Percentiles rank a stretch among this genome's conserved stretches.
phyloP scores from a whole-genome alignment of 495 filamentous ascomycete genomes.

The Rostrohypoxylon terebratum region DNA sequence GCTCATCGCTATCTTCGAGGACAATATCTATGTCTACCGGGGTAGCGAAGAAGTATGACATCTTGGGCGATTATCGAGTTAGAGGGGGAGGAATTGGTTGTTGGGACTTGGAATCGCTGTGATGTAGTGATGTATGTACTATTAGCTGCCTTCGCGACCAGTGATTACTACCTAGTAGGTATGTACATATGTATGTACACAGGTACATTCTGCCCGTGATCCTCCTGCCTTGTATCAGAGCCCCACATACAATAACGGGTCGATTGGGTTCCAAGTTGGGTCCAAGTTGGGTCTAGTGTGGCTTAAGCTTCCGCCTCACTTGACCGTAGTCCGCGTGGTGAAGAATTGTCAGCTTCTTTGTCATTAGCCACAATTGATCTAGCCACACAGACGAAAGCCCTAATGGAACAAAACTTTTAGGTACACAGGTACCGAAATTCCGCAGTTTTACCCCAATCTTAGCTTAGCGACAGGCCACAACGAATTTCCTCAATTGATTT shows the following conservation, averaged over 20 bases:
- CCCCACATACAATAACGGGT: conserved; percentile 34
- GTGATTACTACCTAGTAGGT: no score
- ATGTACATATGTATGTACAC: no score
- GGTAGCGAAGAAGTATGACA: conserved; percentile 99
- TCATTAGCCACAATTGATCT: neutral
- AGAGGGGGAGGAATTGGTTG: conserved; percentile 9
- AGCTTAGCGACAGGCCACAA: conserved; percentile 51
- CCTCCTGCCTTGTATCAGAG: conserved; percentile 28
- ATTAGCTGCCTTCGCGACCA: conserved; percentile 11
- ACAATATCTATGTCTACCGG: conserved; percentile 99
- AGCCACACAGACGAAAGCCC: conserved; percentile 17
- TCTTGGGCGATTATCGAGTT: conserved; percentile 57
- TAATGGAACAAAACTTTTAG: conserved; percentile 24
- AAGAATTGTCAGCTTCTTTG: neutral
- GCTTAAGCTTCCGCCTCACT: conserved; percentile 39
- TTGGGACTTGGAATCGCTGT: conserved; percentile 10
- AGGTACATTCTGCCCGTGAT: neutral
- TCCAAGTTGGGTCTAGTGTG: conserved; percentile 8
- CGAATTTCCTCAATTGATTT: conserved; percentile 53
- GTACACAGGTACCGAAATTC: conserved; percentile 40
- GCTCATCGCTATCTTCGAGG: conserved; percentile 92
- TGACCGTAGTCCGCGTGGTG: neutral
- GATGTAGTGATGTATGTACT: no score
- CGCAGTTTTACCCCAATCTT: conserved; percentile 42
- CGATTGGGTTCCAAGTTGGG: conserved; percentile 1